Base-by-base conservation (phyloP, 148 eudicot genomes). In the Fagopyrum homotropicum region DNA sequence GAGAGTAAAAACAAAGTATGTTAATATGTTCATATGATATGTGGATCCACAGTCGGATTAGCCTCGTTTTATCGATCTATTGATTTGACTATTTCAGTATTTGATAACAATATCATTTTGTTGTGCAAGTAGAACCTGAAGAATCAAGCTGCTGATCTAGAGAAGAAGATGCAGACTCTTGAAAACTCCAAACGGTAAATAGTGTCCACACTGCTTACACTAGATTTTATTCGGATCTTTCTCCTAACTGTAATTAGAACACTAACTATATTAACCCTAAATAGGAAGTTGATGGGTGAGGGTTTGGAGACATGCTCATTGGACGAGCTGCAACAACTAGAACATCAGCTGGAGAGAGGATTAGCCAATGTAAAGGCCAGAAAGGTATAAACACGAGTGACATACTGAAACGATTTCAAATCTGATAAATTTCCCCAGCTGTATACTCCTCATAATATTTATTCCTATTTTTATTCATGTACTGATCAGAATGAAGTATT, bases 271-370 rank as follows among this genome's bases (percentile, higher is more conserved):
- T 29, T 61, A 61, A 61, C 30, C 43, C 9, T 59, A 49, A 2
- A 22, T 12, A 72, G 75, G 22, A 72, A 50, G 30, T 5, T 72
- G 75, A 26, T 72, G 75, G 75, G 75, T 1, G 75, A 72, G 54
- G 57, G 56, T 15, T 72, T 72, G 75, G 75, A 72, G 4, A 22
- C 40, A 45, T 72, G 75, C 30, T 72, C 75, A 17, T 72, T 72
- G 17, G 54, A 48, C 0, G 75, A 72, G 59, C 56, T 72, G n/a
- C 75, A 72, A 72, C 75, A 72, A 30, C 57, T 72, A 72, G 75
- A 72, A 72, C 14, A 72, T 19, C 54, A 72, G 56, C 17, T 72
- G 2, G 44, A 72, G 56, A 72, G 50, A 49, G 75, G 75, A 15
- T 48, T 72, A 48, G 19, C 57, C 59, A 72, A 72, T 30, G 35